Evolutionary conservation across 2,329 filamentous ascomycete genomes (phyloP), one percentile per base, ranked within the genome.

Genomic region (Raffaelea albimanens): DNA sequence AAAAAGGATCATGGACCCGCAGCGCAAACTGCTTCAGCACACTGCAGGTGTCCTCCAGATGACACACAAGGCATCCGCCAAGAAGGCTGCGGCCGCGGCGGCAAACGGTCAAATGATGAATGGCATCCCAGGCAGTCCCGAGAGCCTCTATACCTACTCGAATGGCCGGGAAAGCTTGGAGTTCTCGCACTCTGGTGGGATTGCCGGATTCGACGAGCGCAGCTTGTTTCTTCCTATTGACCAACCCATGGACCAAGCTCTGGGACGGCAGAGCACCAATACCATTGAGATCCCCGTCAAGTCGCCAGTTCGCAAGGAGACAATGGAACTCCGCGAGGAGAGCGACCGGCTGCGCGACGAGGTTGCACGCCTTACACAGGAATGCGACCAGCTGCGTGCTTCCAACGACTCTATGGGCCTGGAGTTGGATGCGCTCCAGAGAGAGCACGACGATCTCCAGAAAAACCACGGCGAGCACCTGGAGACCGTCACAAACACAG

Each of bases 21-120:
- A 94, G 58, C 78, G 78, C 57, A 79, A 81, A 52, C 69, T 98
- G 40, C 69, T 97, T 44, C 82, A 91, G 62, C 93, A 98, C 62
- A 97, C 91, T 0, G 90, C 93, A 14, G 91, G 87, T 40, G 87
- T 98, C 36, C 69, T 98, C 46, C 89, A 95, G 61, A 77, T 95
- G 63, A 94, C 90, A 9, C 90, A 97, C 65, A 85, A 83, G 57
- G 80, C 78, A 1, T 72, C 84, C n/a, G 71, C 73, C 49, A 45
- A 52, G 25, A 49, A 50, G 58, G 55, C 69, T 68, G 46, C 36
- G 8, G 20, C 22, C 16, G 57, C 65, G 3, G 63, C 66, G 3
- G 64, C 67, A 2, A 64, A 63, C 31, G 61, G 63, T 1, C 65
- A 67, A 41, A 59, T 67, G 7, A 60, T 70, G 38, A 76, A 76